These are phyloP conservation scores for Candida awuae DNA, from an alignment of 805 yeast species.

Conservation along the genomic window DNA sequence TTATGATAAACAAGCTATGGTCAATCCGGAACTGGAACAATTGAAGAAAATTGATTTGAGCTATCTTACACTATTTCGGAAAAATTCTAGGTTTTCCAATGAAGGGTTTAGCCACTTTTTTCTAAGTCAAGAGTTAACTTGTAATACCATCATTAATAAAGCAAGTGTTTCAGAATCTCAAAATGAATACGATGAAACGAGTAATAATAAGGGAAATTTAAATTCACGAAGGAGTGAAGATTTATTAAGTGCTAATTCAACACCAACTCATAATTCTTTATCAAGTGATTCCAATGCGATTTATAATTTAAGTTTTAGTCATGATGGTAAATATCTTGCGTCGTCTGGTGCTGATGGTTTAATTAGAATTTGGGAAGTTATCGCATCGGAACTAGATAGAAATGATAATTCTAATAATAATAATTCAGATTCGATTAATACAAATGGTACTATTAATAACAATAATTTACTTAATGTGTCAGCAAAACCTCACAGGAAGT, in stretches of 20 bases:
- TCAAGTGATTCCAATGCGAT: conserved; percentile 34
- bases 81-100: conserved; percentile 37
- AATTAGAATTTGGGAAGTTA: conserved; percentile 72
- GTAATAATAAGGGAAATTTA: background rate
- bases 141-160: conserved; percentile 7
- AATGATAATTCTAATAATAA: background rate
- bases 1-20: background rate
- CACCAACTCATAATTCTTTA: too few species aligned
- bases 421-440: background rate
- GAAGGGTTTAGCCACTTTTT: conserved; percentile 44
- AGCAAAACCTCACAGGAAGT: background rate
- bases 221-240: background rate
- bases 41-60: conserved; percentile 36
- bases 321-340: conserved; percentile 77
- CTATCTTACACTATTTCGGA: conserved; percentile 43
- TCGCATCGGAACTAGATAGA: conserved; percentile 64
- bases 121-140: conserved; percentile 54
- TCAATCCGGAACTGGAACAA: conserved; percentile 4
- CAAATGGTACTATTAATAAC: background rate
- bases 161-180: too few species aligned
- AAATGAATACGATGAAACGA: background rate
- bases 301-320: conserved; percentile 67
- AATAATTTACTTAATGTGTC: background rate
- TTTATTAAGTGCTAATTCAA: too few species aligned
- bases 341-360: conserved; percentile 72